Conservation (phyloP, 768 basidiomycete genomes). For the Strobilomyces confusus region DNA sequence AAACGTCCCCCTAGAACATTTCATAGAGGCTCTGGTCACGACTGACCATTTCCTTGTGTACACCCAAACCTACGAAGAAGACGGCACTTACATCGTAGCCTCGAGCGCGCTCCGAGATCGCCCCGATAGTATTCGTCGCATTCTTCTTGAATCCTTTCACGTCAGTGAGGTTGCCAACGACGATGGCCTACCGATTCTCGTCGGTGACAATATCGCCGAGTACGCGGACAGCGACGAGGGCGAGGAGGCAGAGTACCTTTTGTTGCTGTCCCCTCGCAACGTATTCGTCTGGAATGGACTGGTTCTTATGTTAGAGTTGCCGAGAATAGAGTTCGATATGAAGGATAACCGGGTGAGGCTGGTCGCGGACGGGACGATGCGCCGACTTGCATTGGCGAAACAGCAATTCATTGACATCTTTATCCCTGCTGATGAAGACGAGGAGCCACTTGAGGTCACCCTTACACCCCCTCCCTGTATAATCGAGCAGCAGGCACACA, state of each 20-base stretch:
- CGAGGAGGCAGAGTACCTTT: constrained; percentile 66
- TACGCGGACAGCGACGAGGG: constrained; percentile 50
- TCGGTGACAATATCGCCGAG: constrained; percentile 35
- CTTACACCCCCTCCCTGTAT: constrained; percentile 47
- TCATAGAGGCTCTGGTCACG: constrained; percentile 73
- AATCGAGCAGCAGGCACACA: constrained; percentile 83
- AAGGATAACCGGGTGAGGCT: constrained; percentile 89
- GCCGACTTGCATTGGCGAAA: constrained; percentile 72
- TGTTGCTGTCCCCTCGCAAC: constrained; percentile 79
- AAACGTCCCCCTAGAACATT: constrained; percentile 65
- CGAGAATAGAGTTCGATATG: constrained; percentile 74
- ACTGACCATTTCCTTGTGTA: constrained; percentile 94
- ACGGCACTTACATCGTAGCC: constrained; percentile 91
- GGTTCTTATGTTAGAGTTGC: constrained; percentile 73
- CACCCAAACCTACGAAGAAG: constrained; percentile 78
- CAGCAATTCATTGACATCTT: constrained; percentile 69
- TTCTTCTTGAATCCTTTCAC: constrained; percentile 83
- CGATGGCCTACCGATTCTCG: constrained; percentile 44
- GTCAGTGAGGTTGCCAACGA: constrained; percentile 56
- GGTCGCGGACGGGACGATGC: constrained; percentile 84
- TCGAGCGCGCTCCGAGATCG: constrained; percentile 71
- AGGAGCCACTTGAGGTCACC: constrained; percentile 43
- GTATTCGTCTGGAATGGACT: constrained; percentile 92
- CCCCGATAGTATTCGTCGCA: constrained; percentile 70
- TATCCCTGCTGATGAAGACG: constrained; percentile 58